Conservation (phyloP, 768 basidiomycete genomes). For the Mycena filopes region DNA sequence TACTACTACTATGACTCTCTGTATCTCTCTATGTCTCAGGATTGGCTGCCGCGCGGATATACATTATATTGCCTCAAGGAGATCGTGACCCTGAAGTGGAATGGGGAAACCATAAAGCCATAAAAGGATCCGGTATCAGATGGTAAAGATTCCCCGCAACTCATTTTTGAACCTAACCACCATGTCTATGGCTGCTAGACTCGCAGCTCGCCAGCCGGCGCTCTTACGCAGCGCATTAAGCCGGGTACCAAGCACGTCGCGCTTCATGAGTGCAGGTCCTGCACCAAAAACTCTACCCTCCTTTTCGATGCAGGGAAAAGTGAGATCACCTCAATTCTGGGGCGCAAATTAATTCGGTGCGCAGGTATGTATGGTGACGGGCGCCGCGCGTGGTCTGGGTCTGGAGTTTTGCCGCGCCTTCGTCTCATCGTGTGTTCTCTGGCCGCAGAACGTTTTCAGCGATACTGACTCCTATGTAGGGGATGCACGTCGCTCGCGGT, state of each 20-base stretch:
- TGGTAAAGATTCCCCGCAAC: conserved; percentile 2
- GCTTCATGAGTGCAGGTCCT: conserved; percentile 31
- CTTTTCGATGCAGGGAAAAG: conserved; percentile 86
- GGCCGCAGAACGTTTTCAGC: background rate
- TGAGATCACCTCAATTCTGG: conserved; percentile 38
- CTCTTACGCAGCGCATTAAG: conserved; percentile 33
- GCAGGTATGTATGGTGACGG: conserved; percentile 92
- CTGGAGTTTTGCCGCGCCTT: conserved; percentile 93
- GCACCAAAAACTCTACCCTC: conserved; percentile 69
- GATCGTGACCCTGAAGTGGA: too few relatives aligned
- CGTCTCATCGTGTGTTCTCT: conserved; percentile 74
- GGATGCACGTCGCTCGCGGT: conserved; percentile 86
- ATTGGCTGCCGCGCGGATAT: conserved; percentile 30
- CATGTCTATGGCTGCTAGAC: conserved; percentile 21
- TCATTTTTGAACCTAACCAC: background rate
- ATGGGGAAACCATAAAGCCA: too few relatives aligned
- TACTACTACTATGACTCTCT: conserved; percentile 46
- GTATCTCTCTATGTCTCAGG: conserved; percentile 43
- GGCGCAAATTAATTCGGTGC: conserved; percentile 5
- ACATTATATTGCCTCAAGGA: conserved; percentile 1
- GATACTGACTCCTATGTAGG: conserved; percentile 48
- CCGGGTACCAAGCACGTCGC: conserved; percentile 39
- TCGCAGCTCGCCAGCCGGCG: conserved; percentile 23
- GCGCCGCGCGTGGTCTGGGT: conserved; percentile 92
- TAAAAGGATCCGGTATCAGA: too few relatives aligned